Base-by-base conservation (phyloP, 2,329 filamentous ascomycete genomes). In the Claviceps sp. region DNA sequence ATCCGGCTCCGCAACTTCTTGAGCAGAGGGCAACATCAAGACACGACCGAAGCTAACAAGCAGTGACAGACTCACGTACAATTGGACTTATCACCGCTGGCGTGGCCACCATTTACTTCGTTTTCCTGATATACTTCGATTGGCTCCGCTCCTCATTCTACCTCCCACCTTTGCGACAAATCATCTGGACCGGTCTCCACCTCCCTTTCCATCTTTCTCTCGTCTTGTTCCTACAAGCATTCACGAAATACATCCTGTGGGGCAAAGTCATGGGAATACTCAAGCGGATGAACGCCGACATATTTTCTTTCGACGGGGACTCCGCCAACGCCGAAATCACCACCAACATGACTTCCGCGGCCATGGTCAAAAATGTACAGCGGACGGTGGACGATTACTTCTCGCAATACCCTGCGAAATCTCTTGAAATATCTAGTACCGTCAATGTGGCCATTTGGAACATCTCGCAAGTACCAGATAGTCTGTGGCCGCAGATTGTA, bases 131-230 rank as follows among this genome's bases (percentile, higher is more conserved):
- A 38, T 73, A 74, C 54, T 75, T 85, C 50, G 71, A 84, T 57
- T 84, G 79, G 77, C 79, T 82, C 63, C 81, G 82, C 60, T 79
- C 79, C 49, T 74, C 80, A 53, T 55, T 54, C 37, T 73, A 81
- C 36, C 77, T 74, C 70, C 62, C 77, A 64, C 53, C 71, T 62
- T 68, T 79, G 45, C 73, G 77, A 4, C 82, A 85, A 56, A 77
- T 81, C 49, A 64, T 79, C 50, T 81, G 77, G 78, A 71, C 74
- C 0, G 52, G 70, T 2, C 61, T 79, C 1, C 81, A 84, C 64
- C 78, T 83, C 53, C 80, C 80, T 0, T 78, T 84, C 57, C 80
- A 85, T 56, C 71, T 83, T 2, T 68, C 76, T 5, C 73, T 85
- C 36, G 75, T 82, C 14, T 72, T 85, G 6, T 73, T 83, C n/a